Conservation (phyloP, 2,329 filamentous ascomycete species). For the Botrytis paeoniae region DNA sequence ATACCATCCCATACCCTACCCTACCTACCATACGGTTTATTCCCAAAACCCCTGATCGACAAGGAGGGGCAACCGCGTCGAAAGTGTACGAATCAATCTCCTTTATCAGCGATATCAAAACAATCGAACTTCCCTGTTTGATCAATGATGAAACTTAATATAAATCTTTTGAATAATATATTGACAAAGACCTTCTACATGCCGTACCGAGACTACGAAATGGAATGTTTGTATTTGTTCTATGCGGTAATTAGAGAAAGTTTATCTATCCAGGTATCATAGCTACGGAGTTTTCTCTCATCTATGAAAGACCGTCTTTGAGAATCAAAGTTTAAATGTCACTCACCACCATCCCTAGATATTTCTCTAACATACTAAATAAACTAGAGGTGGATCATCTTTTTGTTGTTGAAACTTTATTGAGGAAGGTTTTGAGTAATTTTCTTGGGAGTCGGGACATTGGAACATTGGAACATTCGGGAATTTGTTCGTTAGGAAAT, state of each 20-base stretch:
- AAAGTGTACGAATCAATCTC: constrained; percentile 4
- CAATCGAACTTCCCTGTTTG: neutral
- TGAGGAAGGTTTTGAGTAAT: neutral
- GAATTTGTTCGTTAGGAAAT: neutral
- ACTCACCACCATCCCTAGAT: neutral
- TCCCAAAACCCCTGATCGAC: constrained; percentile 14
- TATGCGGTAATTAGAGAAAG: neutral
- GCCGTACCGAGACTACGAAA: too few relatives aligned
- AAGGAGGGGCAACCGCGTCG: neutral
- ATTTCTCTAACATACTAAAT: neutral
- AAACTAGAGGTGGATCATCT: neutral
- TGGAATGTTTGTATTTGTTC: too few relatives aligned
- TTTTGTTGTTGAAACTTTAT: neutral
- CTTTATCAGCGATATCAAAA: neutral
- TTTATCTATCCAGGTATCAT: neutral
- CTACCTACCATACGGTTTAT: neutral
- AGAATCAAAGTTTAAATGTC: neutral
- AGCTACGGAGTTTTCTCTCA: neutral
- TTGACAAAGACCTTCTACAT: neutral
- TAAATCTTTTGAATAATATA: neutral
- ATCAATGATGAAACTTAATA: neutral
- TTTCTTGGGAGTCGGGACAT: neutral
- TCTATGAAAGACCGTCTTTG: neutral
- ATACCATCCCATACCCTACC: neutral
- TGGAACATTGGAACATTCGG: neutral